Conservation (phyloP, 768 basidiomycete species). For the Hygrophoropsis aurantiaca region DNA sequence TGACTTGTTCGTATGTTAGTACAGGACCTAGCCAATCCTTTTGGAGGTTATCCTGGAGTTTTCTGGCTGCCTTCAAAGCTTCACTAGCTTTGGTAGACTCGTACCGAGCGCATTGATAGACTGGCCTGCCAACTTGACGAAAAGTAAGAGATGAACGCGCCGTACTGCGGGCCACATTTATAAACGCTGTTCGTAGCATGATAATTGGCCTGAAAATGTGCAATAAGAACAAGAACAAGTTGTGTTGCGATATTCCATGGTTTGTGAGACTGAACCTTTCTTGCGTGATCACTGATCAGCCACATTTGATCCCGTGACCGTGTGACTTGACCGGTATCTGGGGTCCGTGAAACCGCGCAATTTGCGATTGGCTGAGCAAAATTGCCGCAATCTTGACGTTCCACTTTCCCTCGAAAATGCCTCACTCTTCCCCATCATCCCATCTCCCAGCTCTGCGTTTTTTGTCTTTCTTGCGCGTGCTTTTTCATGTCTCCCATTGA, state of each 20-base stretch:
- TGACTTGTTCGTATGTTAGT: constrained; percentile 77
- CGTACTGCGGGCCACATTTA: constrained; percentile 12
- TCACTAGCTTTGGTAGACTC: constrained; percentile 34
- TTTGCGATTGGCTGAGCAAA: constrained; percentile 39
- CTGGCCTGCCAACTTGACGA: constrained; percentile 6
- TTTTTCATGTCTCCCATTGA: background rate
- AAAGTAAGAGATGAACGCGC: constrained; percentile 9
- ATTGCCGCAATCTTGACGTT: constrained; percentile 36
- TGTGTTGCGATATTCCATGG: background rate
- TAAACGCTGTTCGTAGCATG: constrained; percentile 24
- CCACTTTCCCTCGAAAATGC: constrained; percentile 5
- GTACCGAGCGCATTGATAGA: constrained; percentile 24
- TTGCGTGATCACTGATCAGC: constrained; percentile 9
- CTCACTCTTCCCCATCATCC: constrained; percentile 5
- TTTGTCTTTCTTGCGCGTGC: background rate
- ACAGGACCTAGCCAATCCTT: constrained; percentile 77
- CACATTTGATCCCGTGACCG: constrained; percentile 13
- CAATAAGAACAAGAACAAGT: background rate
- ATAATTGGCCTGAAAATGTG: background rate
- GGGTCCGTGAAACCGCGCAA: constrained; percentile 18
- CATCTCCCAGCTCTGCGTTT: background rate
- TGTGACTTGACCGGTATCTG: constrained; percentile 2
- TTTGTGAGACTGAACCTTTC: background rate
- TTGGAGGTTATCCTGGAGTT: constrained; percentile 39
- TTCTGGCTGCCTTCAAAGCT: constrained; percentile 28